Base-by-base conservation (phyloP, 2,329 filamentous ascomycete genomes). In the Atkinsonella texensis region DNA sequence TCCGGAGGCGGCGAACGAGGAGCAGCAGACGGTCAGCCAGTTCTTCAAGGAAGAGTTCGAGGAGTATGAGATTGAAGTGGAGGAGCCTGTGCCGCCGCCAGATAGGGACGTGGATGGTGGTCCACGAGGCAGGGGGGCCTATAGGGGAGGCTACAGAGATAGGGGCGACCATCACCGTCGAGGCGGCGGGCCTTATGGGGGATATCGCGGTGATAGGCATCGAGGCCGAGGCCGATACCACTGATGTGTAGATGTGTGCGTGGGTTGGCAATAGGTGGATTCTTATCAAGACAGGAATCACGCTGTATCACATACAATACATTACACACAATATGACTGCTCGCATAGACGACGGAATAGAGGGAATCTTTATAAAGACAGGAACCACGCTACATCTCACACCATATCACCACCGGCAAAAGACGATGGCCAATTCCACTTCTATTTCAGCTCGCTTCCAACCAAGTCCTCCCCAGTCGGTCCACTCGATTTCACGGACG, bases 21-120 rank as follows among this genome's bases (percentile, higher is more conserved):
- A 98, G 68, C 79, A 81, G 59, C 75, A 76, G 12, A 74, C 77
- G 12, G 84, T 90, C 2, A 75, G 76, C 4, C 74, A 77, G 48
- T 89, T 84, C 65, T 88, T 85, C 62, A 80, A 78, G 42, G 79
- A 85, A 43, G 84, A 89, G 61, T 88, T 80, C 60, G 86, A 89
- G 57, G 85, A 89, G 62, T 83, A 84, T 60, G 83, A 86, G 62
- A 73, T 87, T 42, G 88, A 94, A 62, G 80, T 89, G 23, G 88
- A 95, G 57, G 83, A 87, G 59, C 63, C 66, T 1, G 68, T 80
- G 15, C 66, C 66, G 18, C 56, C 60, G 33, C 64, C 61, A n/a
- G 52, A 53, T n/a, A 47, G 52, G 15, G 52, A 53, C 15, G 9
- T 58, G 59, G 48, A 48, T 10, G 50, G 53, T 13, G 54, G 58